Base-by-base conservation (phyloP, 495 filamentous ascomycete genomes). In the Cryomyces antarcticus region DNA sequence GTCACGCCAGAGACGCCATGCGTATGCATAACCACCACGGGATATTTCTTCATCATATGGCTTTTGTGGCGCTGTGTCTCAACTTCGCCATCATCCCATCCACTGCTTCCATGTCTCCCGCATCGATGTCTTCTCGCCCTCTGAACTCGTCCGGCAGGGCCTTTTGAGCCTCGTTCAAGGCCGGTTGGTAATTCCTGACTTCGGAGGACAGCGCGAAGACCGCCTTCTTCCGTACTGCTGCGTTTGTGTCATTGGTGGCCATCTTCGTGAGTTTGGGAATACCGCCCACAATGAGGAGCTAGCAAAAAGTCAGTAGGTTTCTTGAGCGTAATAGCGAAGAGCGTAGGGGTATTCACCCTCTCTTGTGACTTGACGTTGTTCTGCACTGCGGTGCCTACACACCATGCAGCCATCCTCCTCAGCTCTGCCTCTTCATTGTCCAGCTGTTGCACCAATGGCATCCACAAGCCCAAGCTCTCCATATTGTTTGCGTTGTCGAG, bases 401-500 rank as follows among this genome's bases (percentile, higher is more conserved):
- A 94, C 86, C 86, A 93, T 2, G 87, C 85, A 0, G 89, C 86
- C 69, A 81, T 80, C 37, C 63, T 68, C 44, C 85, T 66, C 52
- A 94, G 64, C 37, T 87, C 79, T 0, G 62, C 50, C 50, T 94
- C 81, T 29, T 70, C 64, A 46, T 77, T 67, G 37, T 64, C 55
- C 12, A 97, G 67, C 35, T 82, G 68, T 2, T 61, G 51, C 5
- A 93, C 64, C 39, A 97, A 62, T 13, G 82, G 82, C 5, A 70
- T 67, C 89, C 89, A 97, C 39, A 95, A 62, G 5, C 69, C 70
- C 11, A 94, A 63, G 5, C 70, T 69, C 38, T 75, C 77, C 42
- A 94, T 65, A 57, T 93, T 87, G 65, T 94, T 95, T 38, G 89
- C 86, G 61, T 96, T 97, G 65, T 97, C 89, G 46, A 96, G 71